Evolutionary conservation across 1,139 yeast species (phyloP).

Genomic region (Saccharomyces hybrid): DNA sequence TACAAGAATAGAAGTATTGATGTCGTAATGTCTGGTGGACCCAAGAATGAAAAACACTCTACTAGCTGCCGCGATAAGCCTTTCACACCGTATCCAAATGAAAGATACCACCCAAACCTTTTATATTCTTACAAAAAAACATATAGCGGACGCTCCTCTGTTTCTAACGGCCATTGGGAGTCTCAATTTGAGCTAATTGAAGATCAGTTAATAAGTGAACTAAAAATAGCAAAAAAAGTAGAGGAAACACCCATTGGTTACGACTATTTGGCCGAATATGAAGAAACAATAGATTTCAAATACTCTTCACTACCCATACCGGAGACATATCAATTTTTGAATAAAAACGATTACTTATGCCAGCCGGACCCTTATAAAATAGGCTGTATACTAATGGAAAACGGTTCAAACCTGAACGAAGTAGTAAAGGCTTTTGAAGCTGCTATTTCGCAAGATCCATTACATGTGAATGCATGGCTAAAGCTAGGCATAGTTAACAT

Average conservation of each 20-base stretch:
- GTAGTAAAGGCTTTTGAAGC: slow-evolving; percentile 97
- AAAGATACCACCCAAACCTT: background rate
- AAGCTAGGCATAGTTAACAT: slow-evolving; percentile 90
- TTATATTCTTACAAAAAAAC: background rate
- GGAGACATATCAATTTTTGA: slow-evolving; percentile 55
- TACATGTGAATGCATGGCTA: slow-evolving; percentile 87
- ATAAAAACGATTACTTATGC: slow-evolving; percentile 67
- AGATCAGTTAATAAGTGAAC: background rate
- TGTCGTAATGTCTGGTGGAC: background rate
- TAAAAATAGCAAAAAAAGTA: background rate
- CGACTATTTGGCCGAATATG: background rate
- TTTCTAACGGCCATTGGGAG: background rate
- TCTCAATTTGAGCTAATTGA: background rate
- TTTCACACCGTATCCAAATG: background rate
- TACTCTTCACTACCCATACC: background rate
- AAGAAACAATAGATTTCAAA: background rate
- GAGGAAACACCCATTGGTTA: background rate
- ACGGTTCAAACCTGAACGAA: slow-evolving; percentile 91
- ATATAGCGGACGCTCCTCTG: background rate
- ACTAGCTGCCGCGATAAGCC: background rate
- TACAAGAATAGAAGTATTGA: background rate
- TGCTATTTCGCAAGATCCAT: slow-evolving; percentile 73
- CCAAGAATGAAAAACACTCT: background rate
- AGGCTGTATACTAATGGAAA: slow-evolving; percentile 86
- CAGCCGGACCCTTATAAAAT: slow-evolving; percentile 82